Percentiles rank a stretch among this genome's conserved stretches.
Evolutionary conservation across 1,284 basidiomycete genomes (phyloP).

Genomic region (Hemileia vastatrix): DNA sequence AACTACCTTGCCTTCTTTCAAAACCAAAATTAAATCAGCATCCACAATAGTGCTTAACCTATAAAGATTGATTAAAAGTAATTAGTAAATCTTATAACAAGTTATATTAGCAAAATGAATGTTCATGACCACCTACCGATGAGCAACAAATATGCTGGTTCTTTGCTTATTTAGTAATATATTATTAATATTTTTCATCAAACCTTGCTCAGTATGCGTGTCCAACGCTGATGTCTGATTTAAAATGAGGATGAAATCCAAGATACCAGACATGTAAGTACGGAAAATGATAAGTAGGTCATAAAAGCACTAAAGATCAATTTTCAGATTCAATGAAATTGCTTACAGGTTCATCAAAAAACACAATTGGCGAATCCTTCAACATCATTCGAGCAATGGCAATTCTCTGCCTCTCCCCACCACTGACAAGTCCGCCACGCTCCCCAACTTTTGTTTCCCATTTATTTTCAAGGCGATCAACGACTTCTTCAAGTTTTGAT

Average conservation of each 20-base stretch:
- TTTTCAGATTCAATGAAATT: too few relatives aligned
- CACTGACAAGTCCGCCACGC: slow-evolving; percentile 20
- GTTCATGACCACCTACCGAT: slow-evolving; percentile 7
- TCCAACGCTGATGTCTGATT: slow-evolving; percentile 22
- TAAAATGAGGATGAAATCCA: too few relatives aligned
- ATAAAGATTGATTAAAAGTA: too few relatives aligned
- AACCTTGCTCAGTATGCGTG: slow-evolving; percentile 21
- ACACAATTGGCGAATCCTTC: slow-evolving; percentile 20
- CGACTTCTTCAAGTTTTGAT: slow-evolving; percentile 13
- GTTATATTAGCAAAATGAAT: background rate
- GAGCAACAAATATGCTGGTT: slow-evolving; percentile 22
- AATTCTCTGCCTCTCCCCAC: slow-evolving; percentile 21
- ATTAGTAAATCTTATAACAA: background rate
- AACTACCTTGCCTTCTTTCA: slow-evolving; percentile 37
- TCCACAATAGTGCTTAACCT: slow-evolving; percentile 20
- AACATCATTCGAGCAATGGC: slow-evolving; percentile 23
- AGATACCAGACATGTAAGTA: too few relatives aligned
- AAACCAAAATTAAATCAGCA: slow-evolving; percentile 40
- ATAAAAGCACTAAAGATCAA: too few relatives aligned
- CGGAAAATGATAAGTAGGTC: too few relatives aligned
- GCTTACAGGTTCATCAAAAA: slow-evolving; percentile 23
- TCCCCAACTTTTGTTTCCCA: slow-evolving; percentile 20
- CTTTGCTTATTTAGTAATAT: slow-evolving; percentile 17
- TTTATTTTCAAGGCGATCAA: slow-evolving; percentile 8
- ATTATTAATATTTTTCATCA: slow-evolving; percentile 20